Conservation (phyloP, 768 basidiomycete species). For the Amanita muscaria region DNA sequence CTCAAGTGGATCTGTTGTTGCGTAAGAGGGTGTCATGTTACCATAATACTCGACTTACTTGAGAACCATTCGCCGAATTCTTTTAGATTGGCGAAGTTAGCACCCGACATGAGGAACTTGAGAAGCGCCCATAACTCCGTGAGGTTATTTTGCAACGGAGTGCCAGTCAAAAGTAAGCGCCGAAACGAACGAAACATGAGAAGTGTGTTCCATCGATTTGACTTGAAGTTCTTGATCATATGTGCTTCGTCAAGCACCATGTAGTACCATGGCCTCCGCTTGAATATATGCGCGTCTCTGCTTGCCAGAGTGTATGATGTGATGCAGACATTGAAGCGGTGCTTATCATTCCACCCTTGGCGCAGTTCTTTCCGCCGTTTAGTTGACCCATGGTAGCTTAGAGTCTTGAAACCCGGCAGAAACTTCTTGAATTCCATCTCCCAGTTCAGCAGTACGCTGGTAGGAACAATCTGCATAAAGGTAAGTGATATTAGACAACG, state of each 20-base stretch:
- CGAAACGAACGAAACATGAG: slow-evolving; percentile 83
- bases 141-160: slow-evolving; percentile 93
- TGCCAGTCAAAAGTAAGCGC: slow-evolving; percentile 88
- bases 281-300: slow-evolving; percentile 84
- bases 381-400: slow-evolving; percentile 86
- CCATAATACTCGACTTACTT: slow-evolving; percentile 43
- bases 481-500: neutral
- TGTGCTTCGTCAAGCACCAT: slow-evolving; percentile 96
- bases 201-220: slow-evolving; percentile 87
- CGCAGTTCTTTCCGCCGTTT: slow-evolving; percentile 87
- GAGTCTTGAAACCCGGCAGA: slow-evolving; percentile 75
- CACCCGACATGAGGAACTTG: slow-evolving; percentile 88
- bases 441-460: slow-evolving; percentile 93
- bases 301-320: slow-evolving; percentile 92
- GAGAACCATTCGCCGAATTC: slow-evolving; percentile 97
- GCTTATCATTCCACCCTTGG: slow-evolving; percentile 84
- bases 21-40: neutral
- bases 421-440: slow-evolving; percentile 97
- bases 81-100: slow-evolving; percentile 83
- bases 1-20: slow-evolving; percentile 72
- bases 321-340: slow-evolving; percentile 90
- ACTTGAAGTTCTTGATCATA: slow-evolving; percentile 96
- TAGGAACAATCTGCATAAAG: slow-evolving; percentile 66
- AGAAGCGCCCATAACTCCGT: slow-evolving; percentile 93
- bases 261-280: slow-evolving; percentile 90